Evolutionary conservation across 371 early-diverging fungal species (phyloP).

Genomic region (Nematocida homosporus): DNA sequence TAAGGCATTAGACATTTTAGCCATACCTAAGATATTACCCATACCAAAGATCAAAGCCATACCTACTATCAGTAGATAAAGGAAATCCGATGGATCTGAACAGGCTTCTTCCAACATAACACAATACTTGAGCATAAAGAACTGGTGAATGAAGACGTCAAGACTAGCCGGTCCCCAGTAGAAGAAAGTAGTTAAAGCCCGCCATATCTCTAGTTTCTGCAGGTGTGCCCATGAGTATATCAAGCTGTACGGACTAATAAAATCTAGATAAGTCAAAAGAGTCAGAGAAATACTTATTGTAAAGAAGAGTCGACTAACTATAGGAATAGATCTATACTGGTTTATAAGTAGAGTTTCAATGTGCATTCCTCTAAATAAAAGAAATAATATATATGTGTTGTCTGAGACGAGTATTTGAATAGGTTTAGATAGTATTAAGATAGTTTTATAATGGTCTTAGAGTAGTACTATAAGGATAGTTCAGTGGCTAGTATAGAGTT

Average conservation of each 20-base stretch:
- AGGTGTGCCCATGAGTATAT: slow-evolving; percentile 61
- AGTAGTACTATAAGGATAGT: neutral
- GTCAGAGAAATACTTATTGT: slow-evolving; percentile 39
- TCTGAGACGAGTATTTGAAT: neutral
- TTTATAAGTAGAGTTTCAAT: slow-evolving; percentile 39
- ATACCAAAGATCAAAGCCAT: slow-evolving; percentile 42
- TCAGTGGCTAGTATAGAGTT: no score
- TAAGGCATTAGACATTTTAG: slow-evolving; percentile 60
- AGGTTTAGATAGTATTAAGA: no score
- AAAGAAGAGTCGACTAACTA: slow-evolving; percentile 58
- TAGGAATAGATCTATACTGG: slow-evolving; percentile 40
- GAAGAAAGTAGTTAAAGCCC: slow-evolving; percentile 65
- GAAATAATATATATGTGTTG: slow-evolving; percentile 13
- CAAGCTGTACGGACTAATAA: slow-evolving; percentile 53
- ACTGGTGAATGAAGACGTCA: slow-evolving; percentile 64
- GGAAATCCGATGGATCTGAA: slow-evolving; percentile 64
- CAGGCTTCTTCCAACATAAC: slow-evolving; percentile 66
- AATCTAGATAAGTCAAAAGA: slow-evolving; percentile 58
- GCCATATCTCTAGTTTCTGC: slow-evolving; percentile 60
- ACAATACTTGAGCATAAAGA: slow-evolving; percentile 67
- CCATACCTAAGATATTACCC: slow-evolving; percentile 50
- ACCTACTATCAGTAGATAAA: slow-evolving; percentile 62
- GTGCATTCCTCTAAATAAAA: slow-evolving; percentile 34
- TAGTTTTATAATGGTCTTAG: neutral
- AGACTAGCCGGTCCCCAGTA: slow-evolving; percentile 65